Evolutionary conservation across 192 early-diverging fungal genomes (phyloP), one percentile per base, ranked within the genome.

Genomic region (Coemansia sp.): DNA sequence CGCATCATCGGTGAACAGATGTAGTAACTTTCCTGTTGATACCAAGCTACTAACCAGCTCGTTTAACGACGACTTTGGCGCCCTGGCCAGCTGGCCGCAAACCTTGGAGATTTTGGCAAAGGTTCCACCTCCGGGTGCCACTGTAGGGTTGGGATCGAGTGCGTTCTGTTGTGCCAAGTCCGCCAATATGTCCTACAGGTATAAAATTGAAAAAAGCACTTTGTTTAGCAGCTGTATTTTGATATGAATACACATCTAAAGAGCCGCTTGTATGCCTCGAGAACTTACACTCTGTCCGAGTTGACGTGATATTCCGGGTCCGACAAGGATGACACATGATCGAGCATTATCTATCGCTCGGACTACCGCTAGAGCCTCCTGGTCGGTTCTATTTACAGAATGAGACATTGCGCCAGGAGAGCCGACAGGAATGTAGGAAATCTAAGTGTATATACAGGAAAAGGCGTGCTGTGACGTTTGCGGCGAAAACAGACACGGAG

Each of bases 291-390:
- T 27, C 36, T 64, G 41, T 1, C 60, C 74, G 4, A 67, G 62
- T 8, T 45, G 40, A 32, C 20, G 15, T 0, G 72, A 69, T 7
- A 69, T 17, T 13, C 65, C 34, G 17, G 71, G 31, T 8, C 65
- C 72, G 36, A 75, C 69, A 9, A 83, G 63, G 42, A 83, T 24
- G 4, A 70, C 67, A 36, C 80, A 83, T 20, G 72, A 72, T 32
- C 53, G 61, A 5, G 72, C 76, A 5, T 39, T 12, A 10, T 41
- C 36, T n/a, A 81, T 45, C 5, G 59, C 38, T 39, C 38, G 59
- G 17, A 61, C 55, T 58, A 58, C 29, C 15, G 12, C 29, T 17
- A 29, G 31, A 6, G 55, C 55, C 29, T 12, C 55, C 55, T 58
- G 55, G 55, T 5, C 6, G 8, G 34, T 32, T 31, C 55, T 58